Evolutionary conservation across 2,329 filamentous ascomycete species (phyloP).

Genomic region (Fusarium keratoplasticum): DNA sequence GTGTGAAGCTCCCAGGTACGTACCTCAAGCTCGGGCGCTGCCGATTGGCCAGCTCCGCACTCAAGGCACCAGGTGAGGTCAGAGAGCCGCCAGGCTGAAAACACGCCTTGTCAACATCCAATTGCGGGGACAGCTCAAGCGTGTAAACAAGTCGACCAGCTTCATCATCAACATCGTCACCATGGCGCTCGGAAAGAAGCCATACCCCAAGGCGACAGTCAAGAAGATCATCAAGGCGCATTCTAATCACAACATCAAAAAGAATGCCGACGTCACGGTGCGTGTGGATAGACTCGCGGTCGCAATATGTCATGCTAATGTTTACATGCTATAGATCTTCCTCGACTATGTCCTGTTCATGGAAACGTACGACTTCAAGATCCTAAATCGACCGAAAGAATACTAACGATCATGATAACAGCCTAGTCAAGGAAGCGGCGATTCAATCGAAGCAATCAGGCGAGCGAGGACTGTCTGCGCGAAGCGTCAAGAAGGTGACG

Average conservation of each 20-base stretch:
- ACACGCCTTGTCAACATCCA: slow-evolving; percentile 41
- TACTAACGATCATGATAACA: slow-evolving; percentile 48
- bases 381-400: background rate
- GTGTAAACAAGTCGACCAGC: slow-evolving; percentile 26
- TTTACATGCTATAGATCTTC: slow-evolving; percentile 73
- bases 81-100: slow-evolving; percentile 31
- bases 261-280: slow-evolving; percentile 88
- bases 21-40: slow-evolving; percentile 32
- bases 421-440: slow-evolving; percentile 81
- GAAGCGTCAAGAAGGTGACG: slow-evolving; percentile 81
- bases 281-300: slow-evolving; percentile 41
- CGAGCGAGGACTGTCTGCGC: slow-evolving; percentile 79
- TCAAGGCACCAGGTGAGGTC: slow-evolving; percentile 34
- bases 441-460: slow-evolving; percentile 81
- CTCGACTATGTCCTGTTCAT: slow-evolving; percentile 88
- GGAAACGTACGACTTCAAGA: slow-evolving; percentile 62
- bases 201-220: slow-evolving; percentile 85
- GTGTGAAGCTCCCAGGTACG: slow-evolving; percentile 29
- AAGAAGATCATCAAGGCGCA: slow-evolving; percentile 94
- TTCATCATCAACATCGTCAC: slow-evolving; percentile 11
- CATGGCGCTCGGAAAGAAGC: slow-evolving; percentile 69
- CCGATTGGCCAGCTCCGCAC: slow-evolving; percentile 39
- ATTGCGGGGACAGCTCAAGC: slow-evolving; percentile 4
- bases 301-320: slow-evolving; percentile 38
- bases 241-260: slow-evolving; percentile 81